A percentile compares a stretch with the other conserved stretches of the same genome.
Conservation (phyloP, 345 rosid genomes). For the Pugionium cornutum region DNA sequence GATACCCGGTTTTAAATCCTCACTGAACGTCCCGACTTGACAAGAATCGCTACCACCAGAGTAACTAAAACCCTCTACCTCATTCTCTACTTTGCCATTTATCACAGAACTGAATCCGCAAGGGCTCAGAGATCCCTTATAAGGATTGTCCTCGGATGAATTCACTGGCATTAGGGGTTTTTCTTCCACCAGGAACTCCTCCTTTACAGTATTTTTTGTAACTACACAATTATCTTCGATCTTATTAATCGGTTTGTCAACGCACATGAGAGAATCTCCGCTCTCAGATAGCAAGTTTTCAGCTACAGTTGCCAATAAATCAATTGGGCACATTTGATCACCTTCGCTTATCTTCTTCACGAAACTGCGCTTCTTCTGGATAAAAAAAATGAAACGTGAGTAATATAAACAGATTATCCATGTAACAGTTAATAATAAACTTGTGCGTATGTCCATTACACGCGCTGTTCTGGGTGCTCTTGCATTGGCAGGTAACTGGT, state of each 20-base stretch:
- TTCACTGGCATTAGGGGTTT: conserved; percentile 47
- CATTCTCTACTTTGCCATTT: conserved; percentile 49
- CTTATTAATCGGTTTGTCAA: conserved; percentile 44
- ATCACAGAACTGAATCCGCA: conserved; percentile 50
- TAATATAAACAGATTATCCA: conserved; percentile 6
- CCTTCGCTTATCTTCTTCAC: conserved; percentile 53
- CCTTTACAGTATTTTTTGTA: conserved; percentile 40
- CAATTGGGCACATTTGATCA: conserved; percentile 65
- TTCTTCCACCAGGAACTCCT: conserved; percentile 45
- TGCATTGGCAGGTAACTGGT: conserved; percentile 75
- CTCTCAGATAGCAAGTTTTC: conserved; percentile 66
- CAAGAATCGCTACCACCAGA: conserved; percentile 41
- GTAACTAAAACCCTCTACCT: conserved; percentile 45
- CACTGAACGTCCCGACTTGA: conserved; percentile 34
- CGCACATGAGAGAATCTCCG: conserved; percentile 42
- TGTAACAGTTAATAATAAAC: neutral
- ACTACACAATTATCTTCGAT: conserved; percentile 43
- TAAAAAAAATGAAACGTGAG: neutral
- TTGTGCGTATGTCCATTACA: conserved; percentile 46
- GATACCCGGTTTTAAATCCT: conserved; percentile 41
- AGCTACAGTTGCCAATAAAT: conserved; percentile 93
- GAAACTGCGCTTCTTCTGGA: conserved; percentile 68
- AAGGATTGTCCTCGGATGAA: conserved; percentile 25
- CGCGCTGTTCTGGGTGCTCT: conserved; percentile 87
- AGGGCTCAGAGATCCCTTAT: conserved; percentile 39